A percentile compares a stretch with the other conserved stretches of the same genome.
These are phyloP conservation scores for Telopea speciosissima DNA, from an alignment of 177 flowering plant species.

Conservation along the genomic window DNA sequence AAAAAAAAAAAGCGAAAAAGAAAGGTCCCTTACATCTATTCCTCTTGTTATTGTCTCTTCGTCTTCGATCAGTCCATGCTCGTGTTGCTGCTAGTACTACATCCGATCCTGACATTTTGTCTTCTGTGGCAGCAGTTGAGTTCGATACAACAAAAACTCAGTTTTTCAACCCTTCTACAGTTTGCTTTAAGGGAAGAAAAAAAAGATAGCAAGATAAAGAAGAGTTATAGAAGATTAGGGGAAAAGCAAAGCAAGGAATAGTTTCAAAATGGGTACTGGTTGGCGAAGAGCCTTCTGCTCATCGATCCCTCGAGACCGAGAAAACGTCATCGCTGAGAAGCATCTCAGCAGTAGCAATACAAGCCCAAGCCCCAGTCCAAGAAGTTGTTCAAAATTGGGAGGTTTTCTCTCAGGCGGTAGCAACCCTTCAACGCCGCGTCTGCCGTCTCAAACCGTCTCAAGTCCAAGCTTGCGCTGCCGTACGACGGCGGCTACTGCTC, in stretches of 20 bases:
- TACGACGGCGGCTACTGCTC: constrained; percentile 12
- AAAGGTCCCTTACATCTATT: neutral
- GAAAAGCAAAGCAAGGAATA: neutral
- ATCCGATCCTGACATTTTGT: constrained; percentile 16
- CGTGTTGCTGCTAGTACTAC: neutral
- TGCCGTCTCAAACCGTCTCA: constrained; percentile 32
- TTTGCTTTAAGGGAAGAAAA: neutral
- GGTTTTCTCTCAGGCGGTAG: constrained; percentile 35
- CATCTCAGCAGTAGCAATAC: constrained; percentile 13
- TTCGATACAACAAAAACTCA: constrained; percentile 5
- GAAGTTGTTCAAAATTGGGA: constrained; percentile 46
- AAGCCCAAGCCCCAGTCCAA: constrained; percentile 24
- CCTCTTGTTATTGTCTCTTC: constrained; percentile 5
- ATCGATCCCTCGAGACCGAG: constrained; percentile 34
- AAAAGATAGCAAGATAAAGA: neutral
- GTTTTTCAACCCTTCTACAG: neutral
- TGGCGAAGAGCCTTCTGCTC: constrained; percentile 61
- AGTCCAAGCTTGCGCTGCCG: constrained; percentile 32
- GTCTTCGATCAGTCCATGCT: neutral
- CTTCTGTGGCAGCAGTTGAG: constrained; percentile 8
- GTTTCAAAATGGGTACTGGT: constrained; percentile 41
- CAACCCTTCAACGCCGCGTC: constrained; percentile 29
- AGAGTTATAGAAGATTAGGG: neutral
- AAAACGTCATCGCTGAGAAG: constrained; percentile 13
- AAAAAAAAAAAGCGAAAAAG: no score